These are phyloP conservation scores for Thalia dealbata DNA, from an alignment of 176 grass and related monocot genomes.

Conservation along the genomic window DNA sequence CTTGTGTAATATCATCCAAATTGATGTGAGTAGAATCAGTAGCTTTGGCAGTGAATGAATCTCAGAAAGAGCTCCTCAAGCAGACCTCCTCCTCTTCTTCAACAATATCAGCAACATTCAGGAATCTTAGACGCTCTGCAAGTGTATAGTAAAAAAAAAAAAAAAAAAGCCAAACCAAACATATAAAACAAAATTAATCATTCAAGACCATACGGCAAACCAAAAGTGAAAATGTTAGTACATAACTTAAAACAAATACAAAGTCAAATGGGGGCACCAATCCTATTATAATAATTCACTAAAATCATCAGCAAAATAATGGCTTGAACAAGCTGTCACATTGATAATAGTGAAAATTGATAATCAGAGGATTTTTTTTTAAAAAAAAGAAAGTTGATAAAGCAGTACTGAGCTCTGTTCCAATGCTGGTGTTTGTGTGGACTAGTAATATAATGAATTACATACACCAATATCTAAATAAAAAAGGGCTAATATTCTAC, in stretches of 20 bases:
- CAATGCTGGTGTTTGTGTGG: too few relatives aligned
- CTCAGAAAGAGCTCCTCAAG: constrained; percentile 47
- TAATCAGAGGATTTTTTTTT: too few relatives aligned
- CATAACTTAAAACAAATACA: not conserved
- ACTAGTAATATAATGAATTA: not conserved
- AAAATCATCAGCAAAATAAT: too few relatives aligned
- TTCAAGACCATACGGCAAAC: not conserved
- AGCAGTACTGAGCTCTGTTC: too few relatives aligned
- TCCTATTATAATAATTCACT: not conserved
- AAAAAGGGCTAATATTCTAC: not conserved
- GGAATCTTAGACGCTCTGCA: constrained; percentile 35
- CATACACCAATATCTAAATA: not conserved
- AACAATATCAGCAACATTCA: constrained; percentile 54
- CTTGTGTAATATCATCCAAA: constrained; percentile 41
- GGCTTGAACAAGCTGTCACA: too few relatives aligned
- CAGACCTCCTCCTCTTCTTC: constrained; percentile 94
- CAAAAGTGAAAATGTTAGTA: not conserved
- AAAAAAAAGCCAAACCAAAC: constrained; percentile 20
- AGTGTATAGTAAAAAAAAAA: constrained; percentile 21
- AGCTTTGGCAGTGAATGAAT: constrained; percentile 48
- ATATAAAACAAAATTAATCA: constrained; percentile 13
- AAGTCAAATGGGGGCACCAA: not conserved
- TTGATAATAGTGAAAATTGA: too few relatives aligned
- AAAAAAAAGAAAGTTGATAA: too few relatives aligned
- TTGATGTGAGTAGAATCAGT: constrained; percentile 31